Base-by-base conservation (phyloP, 176 grass and related monocot genomes). In the Neostapfia colusana region DNA sequence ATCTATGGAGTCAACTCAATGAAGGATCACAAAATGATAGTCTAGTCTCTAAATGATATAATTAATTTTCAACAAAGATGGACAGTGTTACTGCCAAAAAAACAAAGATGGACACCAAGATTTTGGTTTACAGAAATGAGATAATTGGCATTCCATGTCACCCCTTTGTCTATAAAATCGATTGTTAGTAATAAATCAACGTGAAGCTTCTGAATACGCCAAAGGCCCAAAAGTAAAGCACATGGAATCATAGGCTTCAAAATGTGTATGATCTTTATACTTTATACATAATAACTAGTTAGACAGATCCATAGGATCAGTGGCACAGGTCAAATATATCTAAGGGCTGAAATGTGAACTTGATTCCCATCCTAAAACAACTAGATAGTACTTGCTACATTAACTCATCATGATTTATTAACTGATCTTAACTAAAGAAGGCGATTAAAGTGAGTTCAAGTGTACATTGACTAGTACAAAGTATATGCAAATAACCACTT, bases 161-260 rank as follows among this genome's bases (percentile, higher is more conserved):
- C 24, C 42, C 36, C 3, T 54, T 63, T 63, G 12, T 70, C 0
- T 31, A 77, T 18, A 45, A 76, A 63, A 49, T 49, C 67, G 61
- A 36, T 23, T 68, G 12, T 51, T 51, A 8, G 20, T 20, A 63
- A 36, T 8, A 23, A 3, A 75, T 46, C 8, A 75, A 5, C 26
- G 28, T 71, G 56, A 48, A 77, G 16, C 16, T 58, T 44, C 10
- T 8, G 55, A 63, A 18, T 20, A 21, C 65, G 51, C 9, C 23
- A 46, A 64, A 86, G 65, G 20, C 28, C 9, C 23, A 46, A 64
- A 86, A 71, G 20, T 39, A 53, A 61, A 81, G 44, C 27, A 64
- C 17, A 35, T 55, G 1, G 15, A 24, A 42, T 1, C 77, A 66
- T 53, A 67, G 34, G 18, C 1, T 41, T 51, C 24, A 41, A 48